Evolutionary conservation across 2,329 filamentous ascomycete species (phyloP).

Genomic region (Sarocladium oryzae): DNA sequence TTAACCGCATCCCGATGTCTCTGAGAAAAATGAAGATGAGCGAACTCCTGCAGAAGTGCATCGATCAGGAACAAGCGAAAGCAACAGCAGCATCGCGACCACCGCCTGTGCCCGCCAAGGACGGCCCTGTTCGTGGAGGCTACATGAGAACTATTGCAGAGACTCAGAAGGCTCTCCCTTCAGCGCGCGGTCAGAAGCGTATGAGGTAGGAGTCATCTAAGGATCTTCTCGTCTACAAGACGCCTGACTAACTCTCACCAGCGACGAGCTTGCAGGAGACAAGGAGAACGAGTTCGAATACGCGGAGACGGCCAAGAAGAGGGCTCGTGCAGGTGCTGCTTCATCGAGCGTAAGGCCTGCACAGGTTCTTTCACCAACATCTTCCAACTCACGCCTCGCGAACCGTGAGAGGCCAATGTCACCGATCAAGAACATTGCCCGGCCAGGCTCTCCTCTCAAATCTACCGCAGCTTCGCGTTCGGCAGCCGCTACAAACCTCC

Average conservation of each 20-base stretch:
- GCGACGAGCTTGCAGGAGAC: constrained; percentile 59
- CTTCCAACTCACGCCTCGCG: constrained; percentile 65
- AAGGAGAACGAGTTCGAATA: constrained; percentile 67
- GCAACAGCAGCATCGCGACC: constrained; percentile 24
- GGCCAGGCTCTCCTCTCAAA: constrained; percentile 59
- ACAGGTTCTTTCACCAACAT: constrained; percentile 73
- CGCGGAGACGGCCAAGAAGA: constrained; percentile 66
- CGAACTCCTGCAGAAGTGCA: constrained; percentile 57
- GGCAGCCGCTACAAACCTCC: constrained; percentile 35
- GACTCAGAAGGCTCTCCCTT: constrained; percentile 14
- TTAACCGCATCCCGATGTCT: constrained; percentile 81
- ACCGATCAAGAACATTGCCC: constrained; percentile 51
- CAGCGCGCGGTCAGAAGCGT: constrained; percentile 36
- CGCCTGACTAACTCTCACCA: constrained; percentile 31
- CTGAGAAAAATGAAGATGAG: constrained; percentile 76
- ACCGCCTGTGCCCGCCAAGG: constrained; percentile 46
- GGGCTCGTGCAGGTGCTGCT: constrained; percentile 38
- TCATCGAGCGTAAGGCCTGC: constrained; percentile 34
- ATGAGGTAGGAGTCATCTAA: constrained; percentile 48
- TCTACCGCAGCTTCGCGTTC: constrained; percentile 33
- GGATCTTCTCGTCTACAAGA: no score
- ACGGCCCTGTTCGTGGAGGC: constrained; percentile 30
- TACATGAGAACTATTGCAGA: constrained; percentile 12
- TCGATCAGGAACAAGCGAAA: constrained; percentile 39
- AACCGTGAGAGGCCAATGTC: constrained; percentile 41